Evolutionary conservation across 148 eudicot species (phyloP).

Genomic region (Suaeda aralocaspica): DNA sequence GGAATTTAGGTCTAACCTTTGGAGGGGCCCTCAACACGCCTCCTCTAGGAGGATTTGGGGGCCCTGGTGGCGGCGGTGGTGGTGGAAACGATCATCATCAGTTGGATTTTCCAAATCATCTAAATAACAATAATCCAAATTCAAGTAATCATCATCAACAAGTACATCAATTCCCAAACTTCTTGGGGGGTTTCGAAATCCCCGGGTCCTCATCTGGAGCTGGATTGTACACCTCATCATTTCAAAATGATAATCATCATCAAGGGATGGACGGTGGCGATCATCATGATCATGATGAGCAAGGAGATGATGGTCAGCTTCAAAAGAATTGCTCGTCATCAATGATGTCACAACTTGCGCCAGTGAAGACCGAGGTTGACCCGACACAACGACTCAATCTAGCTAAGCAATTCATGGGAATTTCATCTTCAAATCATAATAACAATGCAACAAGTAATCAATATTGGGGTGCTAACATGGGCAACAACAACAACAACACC

Average conservation of each 20-base stretch:
- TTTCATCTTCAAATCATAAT: constrained; percentile 14
- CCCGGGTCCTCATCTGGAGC: constrained; percentile 26
- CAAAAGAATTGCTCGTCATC: constrained; percentile 14
- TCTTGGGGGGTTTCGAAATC: constrained; percentile 32
- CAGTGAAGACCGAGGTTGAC: constrained; percentile 41
- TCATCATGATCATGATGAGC: background rate
- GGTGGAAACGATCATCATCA: constrained; percentile 7
- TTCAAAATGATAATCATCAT: constrained; percentile 23
- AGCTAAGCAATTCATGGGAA: constrained; percentile 36
- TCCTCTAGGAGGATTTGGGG: constrained; percentile 19
- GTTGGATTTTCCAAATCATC: constrained; percentile 17
- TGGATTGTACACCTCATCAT: constrained; percentile 26
- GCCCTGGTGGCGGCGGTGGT: background rate
- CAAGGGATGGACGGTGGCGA: constrained; percentile 7
- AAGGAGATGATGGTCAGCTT: constrained; percentile 2
- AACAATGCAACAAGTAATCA: constrained; percentile 22
- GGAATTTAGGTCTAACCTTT: constrained; percentile 27
- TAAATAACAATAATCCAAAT: background rate
- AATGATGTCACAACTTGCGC: constrained; percentile 17
- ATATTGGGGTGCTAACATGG: constrained; percentile 30
- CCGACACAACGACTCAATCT: constrained; percentile 27
- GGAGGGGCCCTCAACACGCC: constrained; percentile 23
- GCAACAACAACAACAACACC: background rate
- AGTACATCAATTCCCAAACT: constrained; percentile 25
- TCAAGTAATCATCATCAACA: background rate